A percentile compares a stretch with the other conserved stretches of the same genome.
Conservation (phyloP, 2,329 filamentous ascomycete genomes). For the Myriosclerotinia scirpicola region DNA sequence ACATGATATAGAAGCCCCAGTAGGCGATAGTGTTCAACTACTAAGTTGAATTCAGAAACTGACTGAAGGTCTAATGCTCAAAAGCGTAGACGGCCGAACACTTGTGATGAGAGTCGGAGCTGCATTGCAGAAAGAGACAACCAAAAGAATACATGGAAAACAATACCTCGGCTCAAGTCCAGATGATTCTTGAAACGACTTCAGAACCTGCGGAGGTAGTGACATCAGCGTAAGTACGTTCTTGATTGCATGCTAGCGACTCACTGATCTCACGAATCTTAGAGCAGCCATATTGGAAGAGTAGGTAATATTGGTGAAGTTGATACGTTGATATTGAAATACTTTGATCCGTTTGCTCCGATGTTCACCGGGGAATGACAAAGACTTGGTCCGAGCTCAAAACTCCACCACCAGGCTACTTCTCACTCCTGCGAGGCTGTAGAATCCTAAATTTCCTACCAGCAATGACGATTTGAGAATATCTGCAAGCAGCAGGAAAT, state of each 20-base stretch:
- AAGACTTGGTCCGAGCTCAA: conserved; percentile 2
- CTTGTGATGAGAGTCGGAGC: neutral
- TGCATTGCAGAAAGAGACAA: neutral
- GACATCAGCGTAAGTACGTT: conserved; percentile 20
- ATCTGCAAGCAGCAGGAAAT: conserved; percentile 20
- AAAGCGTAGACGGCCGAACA: neutral
- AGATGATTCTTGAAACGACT: conserved; percentile 73
- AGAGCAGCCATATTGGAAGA: conserved; percentile 51
- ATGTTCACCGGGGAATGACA: neutral
- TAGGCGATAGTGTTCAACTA: neutral
- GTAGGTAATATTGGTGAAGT: neutral
- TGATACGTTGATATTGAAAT: conserved; percentile 17
- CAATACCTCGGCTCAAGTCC: conserved; percentile 82
- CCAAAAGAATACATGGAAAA: conserved; percentile 6
- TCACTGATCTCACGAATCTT: conserved; percentile 64
- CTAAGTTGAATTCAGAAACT: conserved; percentile 11
- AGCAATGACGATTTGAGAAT: conserved; percentile 34
- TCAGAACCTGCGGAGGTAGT: conserved; percentile 64
- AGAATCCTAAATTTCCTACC: neutral
- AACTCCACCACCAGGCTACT: conserved; percentile 14
- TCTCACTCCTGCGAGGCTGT: conserved; percentile 1
- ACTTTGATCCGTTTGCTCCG: neutral
- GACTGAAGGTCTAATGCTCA: neutral
- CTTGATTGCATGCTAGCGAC: conserved; percentile 32
- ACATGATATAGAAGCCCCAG: neutral